phyloP scores from a whole-genome alignment of 1,284 basidiomycete species.

The Boletellus sp. region DNA sequence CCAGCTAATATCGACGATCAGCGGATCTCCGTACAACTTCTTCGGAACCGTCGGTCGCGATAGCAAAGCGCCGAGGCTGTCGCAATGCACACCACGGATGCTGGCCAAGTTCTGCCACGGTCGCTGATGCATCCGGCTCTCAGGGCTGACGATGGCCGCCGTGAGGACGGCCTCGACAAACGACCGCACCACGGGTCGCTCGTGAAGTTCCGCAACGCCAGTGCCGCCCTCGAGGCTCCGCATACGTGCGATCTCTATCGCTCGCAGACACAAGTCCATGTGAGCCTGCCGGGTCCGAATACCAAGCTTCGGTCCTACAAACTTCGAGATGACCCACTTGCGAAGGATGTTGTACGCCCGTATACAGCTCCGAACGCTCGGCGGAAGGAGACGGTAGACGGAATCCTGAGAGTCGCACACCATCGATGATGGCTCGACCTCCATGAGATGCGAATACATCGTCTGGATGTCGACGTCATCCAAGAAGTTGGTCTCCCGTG shows the following conservation, averaged over 20 bases:
- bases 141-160: slow-evolving; percentile 68
- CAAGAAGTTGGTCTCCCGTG: slow-evolving; percentile 47
- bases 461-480: slow-evolving; percentile 71
- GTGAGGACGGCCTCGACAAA: slow-evolving; percentile 73
- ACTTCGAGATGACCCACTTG: slow-evolving; percentile 70
- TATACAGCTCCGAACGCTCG: slow-evolving; percentile 68
- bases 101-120: slow-evolving; percentile 71
- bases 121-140: slow-evolving; percentile 66
- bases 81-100: slow-evolving; percentile 54
- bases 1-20: slow-evolving; percentile 78
- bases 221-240: slow-evolving; percentile 47
- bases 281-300: slow-evolving; percentile 60
- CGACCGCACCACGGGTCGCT: slow-evolving; percentile 64
- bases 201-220: slow-evolving; percentile 31
- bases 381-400: slow-evolving; percentile 69
- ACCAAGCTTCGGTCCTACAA: slow-evolving; percentile 61
- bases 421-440: slow-evolving; percentile 65
- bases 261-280: slow-evolving; percentile 66
- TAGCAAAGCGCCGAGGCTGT: slow-evolving; percentile 57
- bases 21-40: slow-evolving; percentile 44
- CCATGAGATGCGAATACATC: slow-evolving; percentile 66
- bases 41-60: slow-evolving; percentile 45
- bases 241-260: slow-evolving; percentile 66
- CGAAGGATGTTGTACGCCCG: slow-evolving; percentile 70
- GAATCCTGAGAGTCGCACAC: slow-evolving; percentile 68